phyloP scores from a whole-genome alignment of 768 basidiomycete genomes.

The Mycena maculata region DNA sequence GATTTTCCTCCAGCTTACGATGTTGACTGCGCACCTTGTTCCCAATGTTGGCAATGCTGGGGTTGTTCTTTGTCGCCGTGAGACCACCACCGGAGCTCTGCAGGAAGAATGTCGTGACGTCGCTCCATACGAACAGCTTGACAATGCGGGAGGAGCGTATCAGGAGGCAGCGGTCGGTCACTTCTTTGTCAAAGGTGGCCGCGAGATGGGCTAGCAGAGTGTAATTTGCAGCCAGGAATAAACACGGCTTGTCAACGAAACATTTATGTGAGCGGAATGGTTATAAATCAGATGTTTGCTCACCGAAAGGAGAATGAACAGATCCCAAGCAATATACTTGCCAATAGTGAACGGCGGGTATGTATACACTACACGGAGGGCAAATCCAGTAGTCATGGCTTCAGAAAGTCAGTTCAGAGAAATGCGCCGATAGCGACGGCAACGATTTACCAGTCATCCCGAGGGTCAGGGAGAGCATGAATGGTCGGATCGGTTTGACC shows the following conservation, averaged over 20 bases:
- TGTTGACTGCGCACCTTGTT: slow-evolving; percentile 36
- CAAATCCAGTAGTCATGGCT: slow-evolving; percentile 25
- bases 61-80: slow-evolving; percentile 37
- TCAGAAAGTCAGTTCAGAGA: not conserved
- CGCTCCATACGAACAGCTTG: slow-evolving; percentile 58
- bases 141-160: slow-evolving; percentile 54
- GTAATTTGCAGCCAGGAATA: slow-evolving; percentile 67
- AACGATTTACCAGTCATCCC: slow-evolving; percentile 34
- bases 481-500: slow-evolving; percentile 6
- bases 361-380: slow-evolving; percentile 12
- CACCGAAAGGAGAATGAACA: slow-evolving; percentile 32
- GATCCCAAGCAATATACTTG: slow-evolving; percentile 19
- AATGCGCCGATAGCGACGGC: not conserved
- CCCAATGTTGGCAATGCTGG: slow-evolving; percentile 32
- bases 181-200: slow-evolving; percentile 42
- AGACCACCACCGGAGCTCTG: slow-evolving; percentile 56
- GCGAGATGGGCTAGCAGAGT: slow-evolving; percentile 63
- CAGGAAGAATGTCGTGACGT: slow-evolving; percentile 63
- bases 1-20: too few species aligned
- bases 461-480: slow-evolving; percentile 29
- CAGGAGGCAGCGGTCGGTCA: slow-evolving; percentile 51
- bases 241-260: slow-evolving; percentile 58
- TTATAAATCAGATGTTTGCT: not conserved
- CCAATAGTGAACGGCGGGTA: slow-evolving; percentile 8
- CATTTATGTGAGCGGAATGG: not conserved